Percentiles rank a stretch among this genome's conserved stretches.
These are phyloP conservation scores for Ustilago lituana DNA, from an alignment of 1,284 basidiomycete species.

Conservation along the genomic window DNA sequence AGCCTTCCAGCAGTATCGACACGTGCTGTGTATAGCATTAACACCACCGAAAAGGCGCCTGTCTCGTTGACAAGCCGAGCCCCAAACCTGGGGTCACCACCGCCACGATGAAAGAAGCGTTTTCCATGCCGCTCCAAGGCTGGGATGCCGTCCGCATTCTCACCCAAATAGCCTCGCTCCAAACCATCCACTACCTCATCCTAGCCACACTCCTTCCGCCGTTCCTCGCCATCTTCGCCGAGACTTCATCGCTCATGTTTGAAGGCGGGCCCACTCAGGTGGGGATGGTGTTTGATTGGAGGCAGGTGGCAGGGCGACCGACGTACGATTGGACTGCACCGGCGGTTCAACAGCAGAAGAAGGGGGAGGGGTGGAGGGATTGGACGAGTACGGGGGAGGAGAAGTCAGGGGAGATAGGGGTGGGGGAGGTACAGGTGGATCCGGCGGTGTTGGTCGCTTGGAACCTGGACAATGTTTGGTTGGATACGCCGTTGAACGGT, in stretches of 20 bases:
- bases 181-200: constrained; percentile 89
- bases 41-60: too few species aligned
- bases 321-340: constrained; percentile 27
- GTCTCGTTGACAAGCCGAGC: too few species aligned
- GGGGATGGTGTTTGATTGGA: constrained; percentile 96
- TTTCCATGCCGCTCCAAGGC: constrained; percentile 40
- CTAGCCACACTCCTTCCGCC: constrained; percentile 85
- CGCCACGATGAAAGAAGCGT: constrained; percentile 43
- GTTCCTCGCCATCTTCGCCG: constrained; percentile 78
- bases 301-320: constrained; percentile 77
- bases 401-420: neutral
- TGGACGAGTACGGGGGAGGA: neutral
- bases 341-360: neutral
- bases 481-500: constrained; percentile 51
- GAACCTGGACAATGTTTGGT: constrained; percentile 64
- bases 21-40: too few species aligned
- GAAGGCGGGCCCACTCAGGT: constrained; percentile 86
- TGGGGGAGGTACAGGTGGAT: constrained; percentile 3
- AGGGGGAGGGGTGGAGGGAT: neutral
- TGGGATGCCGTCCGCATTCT: constrained; percentile 39
- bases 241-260: constrained; percentile 77
- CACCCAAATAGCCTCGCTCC: constrained; percentile 84
- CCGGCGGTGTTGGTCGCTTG: constrained; percentile 18
- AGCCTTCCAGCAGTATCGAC: too few species aligned
- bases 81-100: too few species aligned